Evolutionary conservation across 768 basidiomycete genomes (phyloP), one percentile per base, ranked within the genome.

Genomic region (Xanthoconium purpureum): DNA sequence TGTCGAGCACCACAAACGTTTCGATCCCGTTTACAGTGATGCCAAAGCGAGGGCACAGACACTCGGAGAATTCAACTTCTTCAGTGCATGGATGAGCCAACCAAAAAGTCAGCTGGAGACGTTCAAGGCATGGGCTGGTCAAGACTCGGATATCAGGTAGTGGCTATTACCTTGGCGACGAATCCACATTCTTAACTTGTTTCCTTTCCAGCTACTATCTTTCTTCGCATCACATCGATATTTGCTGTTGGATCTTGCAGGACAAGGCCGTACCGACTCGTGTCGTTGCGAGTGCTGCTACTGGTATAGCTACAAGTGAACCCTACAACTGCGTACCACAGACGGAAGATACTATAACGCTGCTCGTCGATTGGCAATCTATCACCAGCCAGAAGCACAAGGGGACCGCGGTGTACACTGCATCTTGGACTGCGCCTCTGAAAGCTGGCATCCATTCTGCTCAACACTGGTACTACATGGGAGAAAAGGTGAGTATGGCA

Each of bases 81-180:
- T 94, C 83, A 91, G 78, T 63, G 91, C 93, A 37, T 96, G 94
- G 92, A 97, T 97, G 94, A 93, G 90, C 66, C 94, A 96, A 71
- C 94, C 94, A 42, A 97, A 97, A 75, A 87, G 84, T 65, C 94
- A 97, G 73, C 80, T 97, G 29, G 91, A 94, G 73, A 96, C 94
- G 0, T 97, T 96, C 84, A 85, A 85, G 54, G 89, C 90, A 8
- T 97, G 94, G 94, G 94, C 94, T 28, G 94, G 94, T 37, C 92
- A 88, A 73, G 91, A 94, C 70, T 91, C 90, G 35, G 94, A 96
- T 63, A 94, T 96, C 74, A 92, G 89, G 87, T 83, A 60, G 63
- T 46, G 18, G 38, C 11, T 24, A 32, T 47, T 42, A 28, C 44
- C 11, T 7, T 17, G 30, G 9, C 13, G 20, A 53, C 20, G n/a